Evolutionary conservation across 2,329 filamentous ascomycete genomes (phyloP).

Genomic region (Epichloe uncinata): DNA sequence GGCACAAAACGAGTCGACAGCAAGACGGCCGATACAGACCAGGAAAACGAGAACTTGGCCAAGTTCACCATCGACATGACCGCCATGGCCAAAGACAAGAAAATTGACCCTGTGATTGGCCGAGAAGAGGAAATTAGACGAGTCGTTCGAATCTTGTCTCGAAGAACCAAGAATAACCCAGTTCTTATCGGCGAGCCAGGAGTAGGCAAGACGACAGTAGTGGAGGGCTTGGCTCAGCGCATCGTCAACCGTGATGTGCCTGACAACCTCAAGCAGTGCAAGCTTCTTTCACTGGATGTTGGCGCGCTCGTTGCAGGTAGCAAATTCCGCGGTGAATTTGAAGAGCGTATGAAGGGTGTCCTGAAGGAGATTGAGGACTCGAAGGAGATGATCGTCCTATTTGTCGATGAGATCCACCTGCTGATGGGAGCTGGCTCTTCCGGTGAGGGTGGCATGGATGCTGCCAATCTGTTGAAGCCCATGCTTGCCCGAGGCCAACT

Average conservation of each 20-base stretch:
- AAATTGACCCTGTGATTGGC: slow-evolving; percentile 94
- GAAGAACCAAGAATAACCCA: slow-evolving; percentile 96
- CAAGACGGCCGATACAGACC: slow-evolving; percentile 85
- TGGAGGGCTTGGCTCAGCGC: slow-evolving; percentile 86
- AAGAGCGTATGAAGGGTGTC: slow-evolving; percentile 98
- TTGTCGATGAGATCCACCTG: slow-evolving; percentile 97
- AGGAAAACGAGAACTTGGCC: slow-evolving; percentile 87
- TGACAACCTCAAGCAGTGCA: slow-evolving; percentile 87
- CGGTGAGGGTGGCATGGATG: slow-evolving; percentile 96
- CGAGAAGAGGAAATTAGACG: slow-evolving; percentile 90
- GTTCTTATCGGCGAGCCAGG: slow-evolving; percentile 95
- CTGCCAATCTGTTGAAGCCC: slow-evolving; percentile 91
- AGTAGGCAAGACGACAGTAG: slow-evolving; percentile 96
- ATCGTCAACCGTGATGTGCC: slow-evolving; percentile 96
- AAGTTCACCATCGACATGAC: slow-evolving; percentile 99
- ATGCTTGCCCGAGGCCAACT: slow-evolving; percentile 95
- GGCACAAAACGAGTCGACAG: slow-evolving; percentile 90
- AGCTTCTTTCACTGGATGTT: slow-evolving; percentile 86
- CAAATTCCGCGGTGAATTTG: slow-evolving; percentile 97
- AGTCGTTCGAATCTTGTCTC: slow-evolving; percentile 80
- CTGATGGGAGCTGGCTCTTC: slow-evolving; percentile 94
- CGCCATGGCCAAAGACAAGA: slow-evolving; percentile 86
- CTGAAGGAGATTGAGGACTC: slow-evolving; percentile 92
- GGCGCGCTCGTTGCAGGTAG: slow-evolving; percentile 90
- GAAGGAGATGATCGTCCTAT: slow-evolving; percentile 93